Evolutionary conservation across 352 stramenopile species (phyloP).

Genomic region (Phytophthora citricola): DNA sequence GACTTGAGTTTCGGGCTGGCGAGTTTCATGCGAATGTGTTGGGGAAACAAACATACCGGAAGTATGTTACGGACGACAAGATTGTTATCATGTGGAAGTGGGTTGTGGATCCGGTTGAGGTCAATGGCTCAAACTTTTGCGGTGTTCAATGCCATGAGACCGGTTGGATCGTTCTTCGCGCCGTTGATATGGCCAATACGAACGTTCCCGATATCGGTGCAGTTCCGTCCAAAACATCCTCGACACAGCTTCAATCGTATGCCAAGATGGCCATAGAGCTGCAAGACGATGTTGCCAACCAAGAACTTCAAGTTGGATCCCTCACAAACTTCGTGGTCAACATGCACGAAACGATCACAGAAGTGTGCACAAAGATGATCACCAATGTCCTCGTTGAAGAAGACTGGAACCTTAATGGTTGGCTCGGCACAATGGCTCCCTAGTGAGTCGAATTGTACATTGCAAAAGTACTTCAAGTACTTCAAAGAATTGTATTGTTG

Average conservation of each 20-base stretch:
- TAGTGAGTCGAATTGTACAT: too few relatives aligned
- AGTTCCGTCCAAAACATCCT: not conserved
- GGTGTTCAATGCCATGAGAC: slow-evolving; percentile 43
- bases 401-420: slow-evolving; percentile 47
- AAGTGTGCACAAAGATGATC: slow-evolving; percentile 38
- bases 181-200: not conserved
- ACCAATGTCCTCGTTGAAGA: slow-evolving; percentile 50
- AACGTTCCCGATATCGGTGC: not conserved
- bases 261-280: slow-evolving; percentile 57
- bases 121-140: slow-evolving; percentile 40
- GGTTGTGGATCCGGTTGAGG: slow-evolving; percentile 45
- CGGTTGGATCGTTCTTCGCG: slow-evolving; percentile 40
- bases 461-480: too few relatives aligned
- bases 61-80: slow-evolving; percentile 35
- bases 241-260: slow-evolving; percentile 55
- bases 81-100: slow-evolving; percentile 59
- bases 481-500: too few relatives aligned
- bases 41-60: slow-evolving; percentile 52
- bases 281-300: slow-evolving; percentile 52
- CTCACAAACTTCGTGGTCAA: slow-evolving; percentile 51
- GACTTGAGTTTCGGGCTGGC: slow-evolving; percentile 28
- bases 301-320: slow-evolving; percentile 42
- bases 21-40: slow-evolving; percentile 43
- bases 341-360: slow-evolving; percentile 39
- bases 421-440: slow-evolving; percentile 6